Evolutionary conservation across 75 land plant species (phyloP).

Genomic region (Adiantum capillusveneris): DNA sequence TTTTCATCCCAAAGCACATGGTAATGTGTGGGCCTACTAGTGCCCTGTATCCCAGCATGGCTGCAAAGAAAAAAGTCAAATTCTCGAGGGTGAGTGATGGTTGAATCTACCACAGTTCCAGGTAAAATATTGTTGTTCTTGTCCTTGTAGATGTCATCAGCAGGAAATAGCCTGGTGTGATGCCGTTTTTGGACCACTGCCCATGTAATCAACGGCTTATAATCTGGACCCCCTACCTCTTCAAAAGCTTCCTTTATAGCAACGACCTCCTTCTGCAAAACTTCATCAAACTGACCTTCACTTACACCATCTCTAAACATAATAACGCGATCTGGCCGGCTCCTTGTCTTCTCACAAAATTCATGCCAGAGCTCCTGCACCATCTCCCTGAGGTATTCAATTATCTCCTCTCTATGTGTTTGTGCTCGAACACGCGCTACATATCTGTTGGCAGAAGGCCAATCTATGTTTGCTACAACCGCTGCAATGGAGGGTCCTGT

Average conservation of each 20-base stretch:
- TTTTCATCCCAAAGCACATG: constrained; percentile 81
- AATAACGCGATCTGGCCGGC: constrained; percentile 51
- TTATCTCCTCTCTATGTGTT: constrained; percentile 70
- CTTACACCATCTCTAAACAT: constrained; percentile 96
- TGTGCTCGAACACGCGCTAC: constrained; percentile 66
- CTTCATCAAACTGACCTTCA: constrained; percentile 78
- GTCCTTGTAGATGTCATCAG: constrained; percentile 18
- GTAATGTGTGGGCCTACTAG: constrained; percentile 91
- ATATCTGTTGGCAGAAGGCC: constrained; percentile 81
- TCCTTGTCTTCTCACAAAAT: constrained; percentile 31
- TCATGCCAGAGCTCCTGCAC: constrained; percentile 61
- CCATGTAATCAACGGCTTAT: constrained; percentile 71
- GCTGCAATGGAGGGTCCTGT: constrained; percentile 83
- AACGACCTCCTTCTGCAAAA: constrained; percentile 58
- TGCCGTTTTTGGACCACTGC: constrained; percentile 91
- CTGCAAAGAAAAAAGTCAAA: constrained; percentile 93
- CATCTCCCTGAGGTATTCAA: constrained; percentile 56
- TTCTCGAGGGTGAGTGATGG: constrained; percentile 81
- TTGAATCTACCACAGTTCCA: constrained; percentile 88
- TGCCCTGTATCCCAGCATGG: constrained; percentile 83
- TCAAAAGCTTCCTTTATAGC: constrained; percentile 57
- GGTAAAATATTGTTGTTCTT: constrained; percentile 52
- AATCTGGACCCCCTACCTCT: constrained; percentile 11
- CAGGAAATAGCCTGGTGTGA: constrained; percentile 80
- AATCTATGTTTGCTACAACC: constrained; percentile 89